A percentile compares a stretch with the other conserved stretches of the same genome.
Evolutionary conservation across 257 asterid genomes (phyloP).

Genomic region (Orobanche coerulescens): DNA sequence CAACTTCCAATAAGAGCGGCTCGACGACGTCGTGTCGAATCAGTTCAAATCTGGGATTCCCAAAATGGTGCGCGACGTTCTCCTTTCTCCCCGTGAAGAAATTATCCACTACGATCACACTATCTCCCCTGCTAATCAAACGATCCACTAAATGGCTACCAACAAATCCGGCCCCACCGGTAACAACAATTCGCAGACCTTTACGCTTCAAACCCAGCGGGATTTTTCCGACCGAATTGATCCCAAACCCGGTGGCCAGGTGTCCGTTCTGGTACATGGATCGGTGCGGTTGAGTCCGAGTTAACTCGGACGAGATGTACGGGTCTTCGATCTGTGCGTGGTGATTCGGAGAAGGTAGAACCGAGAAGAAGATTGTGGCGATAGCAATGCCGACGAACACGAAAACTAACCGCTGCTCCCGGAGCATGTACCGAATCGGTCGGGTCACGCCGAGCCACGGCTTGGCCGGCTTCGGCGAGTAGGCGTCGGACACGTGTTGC

Average conservation of each 20-base stretch:
- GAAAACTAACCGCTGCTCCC: constrained; percentile 56
- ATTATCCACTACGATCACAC: constrained; percentile 93
- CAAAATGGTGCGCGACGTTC: constrained; percentile 81
- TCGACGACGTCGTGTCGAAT: constrained; percentile 98
- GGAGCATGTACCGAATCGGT: constrained; percentile 46
- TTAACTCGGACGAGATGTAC: constrained; percentile 32
- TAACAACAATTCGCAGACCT: constrained; percentile 72
- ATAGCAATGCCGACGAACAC: constrained; percentile 46
- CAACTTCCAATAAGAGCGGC: constrained; percentile 81
- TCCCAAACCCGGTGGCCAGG: constrained; percentile 37
- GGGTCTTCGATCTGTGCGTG: constrained; percentile 25
- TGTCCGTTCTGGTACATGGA: constrained; percentile 51
- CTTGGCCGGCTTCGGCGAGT: constrained; percentile 55
- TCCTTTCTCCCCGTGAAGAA: constrained; percentile 93
- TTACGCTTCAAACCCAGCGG: constrained; percentile 72
- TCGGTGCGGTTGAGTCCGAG: constrained; percentile 27
- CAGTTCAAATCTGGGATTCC: constrained; percentile 79
- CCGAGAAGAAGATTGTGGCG: constrained; percentile 33
- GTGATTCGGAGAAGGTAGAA: constrained; percentile 16
- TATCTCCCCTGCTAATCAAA: constrained; percentile 71
- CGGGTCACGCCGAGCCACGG: constrained; percentile 41
- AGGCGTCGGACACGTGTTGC: constrained; percentile 40
- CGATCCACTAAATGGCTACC: constrained; percentile 96
- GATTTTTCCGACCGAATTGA: constrained; percentile 71
- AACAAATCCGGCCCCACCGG: constrained; percentile 96